Evolutionary conservation across 208 protist species (phyloP).

Genomic region (Leishmania turanica): DNA sequence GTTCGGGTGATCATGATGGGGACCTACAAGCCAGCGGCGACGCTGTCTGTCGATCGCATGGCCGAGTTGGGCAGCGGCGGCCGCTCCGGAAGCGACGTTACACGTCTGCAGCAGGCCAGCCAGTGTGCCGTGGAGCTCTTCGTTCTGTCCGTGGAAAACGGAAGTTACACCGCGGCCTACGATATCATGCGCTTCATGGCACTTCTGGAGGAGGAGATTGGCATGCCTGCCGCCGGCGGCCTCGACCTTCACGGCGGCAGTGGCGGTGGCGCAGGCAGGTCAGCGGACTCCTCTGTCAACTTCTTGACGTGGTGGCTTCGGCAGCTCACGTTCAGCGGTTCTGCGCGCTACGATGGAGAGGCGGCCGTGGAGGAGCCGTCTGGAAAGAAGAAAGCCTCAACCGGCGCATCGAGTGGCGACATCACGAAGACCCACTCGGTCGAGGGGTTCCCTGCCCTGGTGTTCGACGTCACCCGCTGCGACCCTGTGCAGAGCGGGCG

Average conservation of each 20-base stretch:
- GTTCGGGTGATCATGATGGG: conserved; percentile 73
- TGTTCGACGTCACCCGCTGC: conserved; percentile 21
- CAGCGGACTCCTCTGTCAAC: neutral
- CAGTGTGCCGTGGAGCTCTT: conserved; percentile 48
- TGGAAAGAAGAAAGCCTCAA: neutral
- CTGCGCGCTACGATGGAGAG: conserved; percentile 12
- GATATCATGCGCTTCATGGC: conserved; percentile 76
- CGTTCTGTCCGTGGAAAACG: conserved; percentile 31
- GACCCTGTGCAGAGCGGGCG: conserved; percentile 8
- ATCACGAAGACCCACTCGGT: neutral
- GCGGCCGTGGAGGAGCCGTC: conserved; percentile 5
- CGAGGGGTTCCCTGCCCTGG: conserved; percentile 24
- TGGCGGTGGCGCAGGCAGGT: neutral
- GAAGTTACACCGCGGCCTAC: conserved; percentile 52
- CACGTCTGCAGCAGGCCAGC: conserved; percentile 35
- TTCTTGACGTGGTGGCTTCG: conserved; percentile 40
- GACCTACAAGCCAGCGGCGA: conserved; percentile 26
- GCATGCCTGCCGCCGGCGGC: conserved; percentile 27
- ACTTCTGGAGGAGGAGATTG: conserved; percentile 55
- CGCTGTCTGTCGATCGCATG: conserved; percentile 15
- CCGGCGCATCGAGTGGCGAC: no score
- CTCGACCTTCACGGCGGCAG: neutral
- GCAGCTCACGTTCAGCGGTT: conserved; percentile 26
- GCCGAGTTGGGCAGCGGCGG: conserved; percentile 5
- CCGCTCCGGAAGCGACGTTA: neutral